phyloP scores from a whole-genome alignment of 352 stramenopile genomes.

The Globisporangium middletonii region DNA sequence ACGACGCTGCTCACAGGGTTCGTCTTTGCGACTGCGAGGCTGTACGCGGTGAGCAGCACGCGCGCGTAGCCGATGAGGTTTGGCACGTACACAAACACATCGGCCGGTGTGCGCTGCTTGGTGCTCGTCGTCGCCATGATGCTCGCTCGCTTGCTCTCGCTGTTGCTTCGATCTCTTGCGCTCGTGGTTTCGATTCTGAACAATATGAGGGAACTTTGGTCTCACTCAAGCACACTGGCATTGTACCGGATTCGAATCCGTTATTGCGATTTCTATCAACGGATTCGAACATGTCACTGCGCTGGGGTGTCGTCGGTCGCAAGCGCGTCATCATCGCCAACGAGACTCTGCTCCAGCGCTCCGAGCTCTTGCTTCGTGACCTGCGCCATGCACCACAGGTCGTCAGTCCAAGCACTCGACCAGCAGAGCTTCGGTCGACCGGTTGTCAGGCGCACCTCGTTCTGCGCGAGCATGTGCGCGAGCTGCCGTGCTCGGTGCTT shows the following conservation, averaged over 20 bases:
- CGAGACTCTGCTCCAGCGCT: constrained; percentile 4
- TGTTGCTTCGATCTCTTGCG: too few species aligned
- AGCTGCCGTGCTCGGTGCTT: constrained; percentile 41
- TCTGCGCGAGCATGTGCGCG: constrained; percentile 45
- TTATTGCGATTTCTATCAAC: too few species aligned
- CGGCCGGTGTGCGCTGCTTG: constrained; percentile 32
- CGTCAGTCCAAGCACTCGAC: background rate
- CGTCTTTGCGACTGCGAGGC: constrained; percentile 70
- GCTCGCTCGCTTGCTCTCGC: background rate
- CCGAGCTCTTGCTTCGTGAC: constrained; percentile 4
- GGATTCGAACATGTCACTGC: background rate
- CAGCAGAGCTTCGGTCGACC: too few species aligned
- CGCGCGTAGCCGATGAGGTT: constrained; percentile 96
- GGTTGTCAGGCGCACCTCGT: constrained; percentile 20
- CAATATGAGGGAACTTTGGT: too few species aligned
- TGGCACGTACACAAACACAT: constrained; percentile 95
- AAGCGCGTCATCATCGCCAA: background rate
- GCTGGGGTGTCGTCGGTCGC: background rate
- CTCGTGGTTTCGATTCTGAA: too few species aligned
- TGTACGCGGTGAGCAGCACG: constrained; percentile 83
- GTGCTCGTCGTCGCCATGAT: constrained; percentile 9
- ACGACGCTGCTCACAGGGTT: constrained; percentile 67
- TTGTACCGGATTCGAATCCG: too few species aligned
- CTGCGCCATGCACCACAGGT: background rate
- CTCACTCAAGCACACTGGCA: too few species aligned